These are phyloP conservation scores for Raffaelea albimanens DNA, from an alignment of 2,329 filamentous ascomycete genomes.

Conservation along the genomic window DNA sequence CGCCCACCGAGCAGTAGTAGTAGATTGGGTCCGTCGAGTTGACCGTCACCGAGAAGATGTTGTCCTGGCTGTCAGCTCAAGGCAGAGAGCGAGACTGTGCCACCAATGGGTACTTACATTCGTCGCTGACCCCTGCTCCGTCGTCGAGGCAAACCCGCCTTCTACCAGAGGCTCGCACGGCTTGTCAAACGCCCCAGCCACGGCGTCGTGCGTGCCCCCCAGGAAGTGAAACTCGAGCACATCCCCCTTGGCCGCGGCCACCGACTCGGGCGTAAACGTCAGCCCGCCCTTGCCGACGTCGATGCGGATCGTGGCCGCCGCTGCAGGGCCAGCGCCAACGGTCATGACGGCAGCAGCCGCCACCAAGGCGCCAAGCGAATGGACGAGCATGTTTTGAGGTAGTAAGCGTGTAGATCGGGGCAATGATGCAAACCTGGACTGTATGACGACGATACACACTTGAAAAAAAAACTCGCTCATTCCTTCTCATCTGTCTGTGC, in stretches of 20 bases:
- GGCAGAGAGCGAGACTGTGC: background rate
- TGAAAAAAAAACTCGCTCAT: no score
- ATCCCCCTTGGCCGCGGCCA: conserved; percentile 29
- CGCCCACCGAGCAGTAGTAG: conserved; percentile 13
- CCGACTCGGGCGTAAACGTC: conserved; percentile 31
- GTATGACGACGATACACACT: no score
- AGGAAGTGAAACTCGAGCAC: conserved; percentile 45
- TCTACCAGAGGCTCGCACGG: conserved; percentile 32
- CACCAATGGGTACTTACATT: background rate
- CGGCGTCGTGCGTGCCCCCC: conserved; percentile 39
- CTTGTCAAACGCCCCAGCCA: conserved; percentile 34
- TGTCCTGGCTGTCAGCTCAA: background rate
- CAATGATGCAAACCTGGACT: no score
- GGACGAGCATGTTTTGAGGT: background rate
- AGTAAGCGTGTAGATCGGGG: no score
- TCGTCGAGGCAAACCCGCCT: conserved; percentile 5
- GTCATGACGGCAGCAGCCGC: background rate
- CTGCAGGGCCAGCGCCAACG: conserved; percentile 6
- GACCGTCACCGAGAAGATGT: conserved; percentile 10
- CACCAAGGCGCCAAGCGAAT: background rate
- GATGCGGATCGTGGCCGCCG: conserved; percentile 22
- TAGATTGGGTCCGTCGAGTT: conserved; percentile 9
- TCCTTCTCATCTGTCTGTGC: no score
- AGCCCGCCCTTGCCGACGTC: conserved; percentile 31
- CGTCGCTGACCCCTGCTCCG: conserved; percentile 1